Evolutionary conservation across 371 early-diverging fungal genomes (phyloP).

Genomic region (Smittium mucronatum): DNA sequence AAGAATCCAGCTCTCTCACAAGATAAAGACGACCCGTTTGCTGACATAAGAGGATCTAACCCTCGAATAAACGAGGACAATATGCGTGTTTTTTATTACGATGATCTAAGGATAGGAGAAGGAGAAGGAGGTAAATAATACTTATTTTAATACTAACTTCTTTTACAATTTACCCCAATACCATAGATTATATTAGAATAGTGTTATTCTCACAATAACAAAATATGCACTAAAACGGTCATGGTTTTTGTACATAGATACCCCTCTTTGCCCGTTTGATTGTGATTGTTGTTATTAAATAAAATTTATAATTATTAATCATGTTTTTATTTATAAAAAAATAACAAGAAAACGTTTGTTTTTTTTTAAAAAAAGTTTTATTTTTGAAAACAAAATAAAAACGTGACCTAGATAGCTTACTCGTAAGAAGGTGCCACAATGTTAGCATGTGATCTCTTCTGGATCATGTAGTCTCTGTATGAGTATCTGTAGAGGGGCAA

Average conservation of each 20-base stretch:
- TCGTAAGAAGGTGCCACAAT: neutral
- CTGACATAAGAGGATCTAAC: constrained; percentile 25
- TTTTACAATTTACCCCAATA: no score
- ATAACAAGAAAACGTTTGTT: no score
- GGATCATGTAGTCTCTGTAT: constrained; percentile 3
- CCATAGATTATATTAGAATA: no score
- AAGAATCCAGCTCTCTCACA: neutral
- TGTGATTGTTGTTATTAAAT: constrained; percentile 31
- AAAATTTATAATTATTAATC: neutral
- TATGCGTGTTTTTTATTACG: constrained; percentile 30
- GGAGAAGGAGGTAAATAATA: constrained; percentile 23
- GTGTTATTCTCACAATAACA: no score
- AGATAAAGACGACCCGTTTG: constrained; percentile 19
- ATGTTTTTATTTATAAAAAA: neutral
- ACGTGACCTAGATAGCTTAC: neutral
- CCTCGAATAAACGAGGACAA: constrained; percentile 34
- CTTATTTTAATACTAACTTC: no score
- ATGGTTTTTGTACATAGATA: no score
- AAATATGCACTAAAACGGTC: no score
- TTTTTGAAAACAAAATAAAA: no score
- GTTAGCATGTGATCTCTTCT: neutral
- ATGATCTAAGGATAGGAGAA: constrained; percentile 31
- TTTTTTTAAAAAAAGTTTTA: no score
- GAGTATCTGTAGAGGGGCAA: constrained; percentile 6
- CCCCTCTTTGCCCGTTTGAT: constrained; percentile 32